Conservation (phyloP, 768 basidiomycete species). For the Pisolithus tinctorius region DNA sequence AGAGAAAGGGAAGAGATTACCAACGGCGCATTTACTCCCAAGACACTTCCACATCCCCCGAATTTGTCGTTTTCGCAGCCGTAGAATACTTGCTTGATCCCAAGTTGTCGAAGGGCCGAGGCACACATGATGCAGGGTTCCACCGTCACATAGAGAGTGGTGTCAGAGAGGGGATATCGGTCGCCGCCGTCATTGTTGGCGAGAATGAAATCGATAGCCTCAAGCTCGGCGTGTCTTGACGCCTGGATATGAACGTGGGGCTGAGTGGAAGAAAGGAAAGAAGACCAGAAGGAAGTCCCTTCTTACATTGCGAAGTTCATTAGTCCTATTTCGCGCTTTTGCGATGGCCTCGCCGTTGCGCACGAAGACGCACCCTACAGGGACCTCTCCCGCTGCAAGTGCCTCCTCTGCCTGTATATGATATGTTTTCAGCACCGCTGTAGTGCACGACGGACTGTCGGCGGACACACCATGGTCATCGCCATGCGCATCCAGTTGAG, state of each 20-base stretch:
- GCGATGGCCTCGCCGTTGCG: constrained; percentile 74
- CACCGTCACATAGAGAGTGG: constrained; percentile 93
- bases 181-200: constrained; percentile 45
- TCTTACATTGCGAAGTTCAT: constrained; percentile 84
- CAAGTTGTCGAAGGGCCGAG: constrained; percentile 88
- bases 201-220: constrained; percentile 88
- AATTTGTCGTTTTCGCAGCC: constrained; percentile 96
- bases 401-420: constrained; percentile 74
- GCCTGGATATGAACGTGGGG: constrained; percentile 47
- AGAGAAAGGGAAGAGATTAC: constrained; percentile 14
- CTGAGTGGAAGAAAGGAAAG: neutral
- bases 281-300: neutral
- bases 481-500: constrained; percentile 79
- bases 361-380: constrained; percentile 95
- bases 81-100: constrained; percentile 84
- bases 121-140: constrained; percentile 99
- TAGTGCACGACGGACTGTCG: neutral
- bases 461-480: constrained; percentile 61
- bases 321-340: constrained; percentile 86
- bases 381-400: constrained; percentile 78
- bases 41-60: constrained; percentile 92
- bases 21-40: constrained; percentile 77
- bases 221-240: constrained; percentile 94
- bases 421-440: constrained; percentile 1
- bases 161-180: constrained; percentile 63